A percentile compares a stretch with the other conserved stretches of the same genome.
phyloP scores from a whole-genome alignment of 2,329 filamentous ascomycete genomes.

The Stromatinia cepivora region DNA sequence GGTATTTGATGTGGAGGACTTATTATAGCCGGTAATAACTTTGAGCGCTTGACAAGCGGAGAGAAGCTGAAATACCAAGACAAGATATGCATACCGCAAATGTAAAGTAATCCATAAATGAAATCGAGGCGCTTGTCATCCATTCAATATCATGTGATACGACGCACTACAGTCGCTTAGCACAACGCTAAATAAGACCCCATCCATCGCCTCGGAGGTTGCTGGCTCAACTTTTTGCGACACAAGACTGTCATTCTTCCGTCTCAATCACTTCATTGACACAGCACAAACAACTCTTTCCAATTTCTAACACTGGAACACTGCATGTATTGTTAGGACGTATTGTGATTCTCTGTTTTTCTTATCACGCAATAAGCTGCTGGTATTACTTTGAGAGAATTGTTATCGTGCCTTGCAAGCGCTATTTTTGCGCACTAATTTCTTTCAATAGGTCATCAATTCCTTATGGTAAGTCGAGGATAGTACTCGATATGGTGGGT shows the following conservation, averaged over 20 bases:
- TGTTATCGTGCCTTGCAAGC: constrained; percentile 16
- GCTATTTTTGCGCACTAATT: constrained; percentile 29
- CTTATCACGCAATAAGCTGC: constrained; percentile 17
- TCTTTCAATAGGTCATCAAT: constrained; percentile 11
- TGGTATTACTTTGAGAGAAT: constrained; percentile 17
- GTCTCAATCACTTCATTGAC: constrained; percentile 14
- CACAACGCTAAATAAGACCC: neutral
- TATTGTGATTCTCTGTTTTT: constrained; percentile 18
- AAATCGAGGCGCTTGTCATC: too few species aligned
- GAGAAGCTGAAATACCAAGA: too few species aligned
- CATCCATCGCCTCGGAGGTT: too few species aligned
- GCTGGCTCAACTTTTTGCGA: neutral
- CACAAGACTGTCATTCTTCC: constrained; percentile 10
- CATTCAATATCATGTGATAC: too few species aligned
- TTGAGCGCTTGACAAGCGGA: too few species aligned
- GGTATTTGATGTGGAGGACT: neutral
- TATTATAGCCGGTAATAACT: too few species aligned
- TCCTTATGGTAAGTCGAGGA: constrained; percentile 18
- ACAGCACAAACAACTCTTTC: constrained; percentile 1
- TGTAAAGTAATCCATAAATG: too few species aligned
- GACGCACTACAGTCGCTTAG: too few species aligned
- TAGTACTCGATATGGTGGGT: constrained; percentile 20
- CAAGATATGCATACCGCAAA: too few species aligned
- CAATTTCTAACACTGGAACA: constrained; percentile 1
- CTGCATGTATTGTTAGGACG: constrained; percentile 4